Evolutionary conservation across 1,139 yeast genomes (phyloP), one percentile per base, ranked within the genome.

Genomic region (Pichia terricola): DNA sequence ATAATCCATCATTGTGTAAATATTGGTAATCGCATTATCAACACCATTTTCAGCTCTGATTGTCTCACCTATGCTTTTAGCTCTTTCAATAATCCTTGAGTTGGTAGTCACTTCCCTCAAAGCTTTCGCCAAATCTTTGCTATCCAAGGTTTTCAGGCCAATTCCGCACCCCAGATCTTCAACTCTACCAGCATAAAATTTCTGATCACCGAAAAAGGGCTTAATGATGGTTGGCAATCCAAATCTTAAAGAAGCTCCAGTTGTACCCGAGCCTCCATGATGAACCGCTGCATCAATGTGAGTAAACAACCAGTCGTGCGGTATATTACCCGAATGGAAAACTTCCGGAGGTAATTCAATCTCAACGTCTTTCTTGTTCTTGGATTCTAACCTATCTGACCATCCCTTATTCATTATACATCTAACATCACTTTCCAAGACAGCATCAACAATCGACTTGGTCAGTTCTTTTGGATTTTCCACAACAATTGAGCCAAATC

Each of bases 191-290:
- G 95, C 96, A 61, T 85, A 89, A 60, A 89, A 89, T 61, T 85
- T 88, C 62, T 89, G 98, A 62, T 89, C 98, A 0, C 96, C 98
- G 63, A 89, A 89, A 58, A 91, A 89, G 2, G 98, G 97, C 60
- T 89, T 89, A 53, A 89, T 79, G 36, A 89, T 75, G 0, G 95
- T 86, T 0, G 97, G 96, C 32, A 84, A 60, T 0, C 97, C 98
- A 8, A 87, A 84, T 49, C 91, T 67, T 45, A 89, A 61, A 3
- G 94, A 75, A 0, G 96, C 96, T 9, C 98, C 98, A 0, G 97
- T 88, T 0, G 97, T 87, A 1, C 98, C 98, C 0, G 95, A 83
- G 0, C 98, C 98, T 35, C 98, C 98, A 62, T 89, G 98, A 58
- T 89, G 98, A 4, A 89, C 96, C 0, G 95, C 95, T 0, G 91